phyloP scores from a whole-genome alignment of 140 eudicot species.

The Oenanthe javanica region DNA sequence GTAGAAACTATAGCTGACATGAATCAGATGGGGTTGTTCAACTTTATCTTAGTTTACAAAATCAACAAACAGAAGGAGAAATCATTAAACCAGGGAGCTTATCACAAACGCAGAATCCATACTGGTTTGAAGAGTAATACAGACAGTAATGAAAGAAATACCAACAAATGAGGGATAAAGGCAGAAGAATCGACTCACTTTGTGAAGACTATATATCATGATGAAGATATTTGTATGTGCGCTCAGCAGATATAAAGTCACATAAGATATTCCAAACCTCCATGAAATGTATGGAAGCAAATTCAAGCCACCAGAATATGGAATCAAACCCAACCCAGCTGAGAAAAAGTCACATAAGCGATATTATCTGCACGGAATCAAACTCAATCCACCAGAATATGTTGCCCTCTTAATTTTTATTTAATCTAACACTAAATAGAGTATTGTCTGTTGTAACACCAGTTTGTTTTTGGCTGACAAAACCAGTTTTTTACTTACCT shows the following conservation, averaged over 20 bases:
- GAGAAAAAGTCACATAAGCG: background rate
- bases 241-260: background rate
- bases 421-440: no score
- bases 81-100: background rate
- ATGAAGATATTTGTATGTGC: background rate
- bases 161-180: background rate
- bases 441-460: background rate
- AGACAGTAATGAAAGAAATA: background rate
- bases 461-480: background rate
- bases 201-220: background rate
- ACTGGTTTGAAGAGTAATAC: background rate
- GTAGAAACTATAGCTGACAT: background rate
- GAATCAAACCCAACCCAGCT: background rate
- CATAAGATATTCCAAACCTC: background rate
- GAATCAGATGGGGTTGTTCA: background rate
- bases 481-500: background rate
- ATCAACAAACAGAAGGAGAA: background rate
- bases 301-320: background rate
- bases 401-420: background rate
- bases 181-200: constrained; percentile 10
- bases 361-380: background rate
- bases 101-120: constrained; percentile 4
- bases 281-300: background rate
- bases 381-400: constrained; percentile 6
- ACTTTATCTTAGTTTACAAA: background rate